Evolutionary conservation across 2,329 filamentous ascomycete species (phyloP).

Genomic region (Sporothrix mexicana): DNA sequence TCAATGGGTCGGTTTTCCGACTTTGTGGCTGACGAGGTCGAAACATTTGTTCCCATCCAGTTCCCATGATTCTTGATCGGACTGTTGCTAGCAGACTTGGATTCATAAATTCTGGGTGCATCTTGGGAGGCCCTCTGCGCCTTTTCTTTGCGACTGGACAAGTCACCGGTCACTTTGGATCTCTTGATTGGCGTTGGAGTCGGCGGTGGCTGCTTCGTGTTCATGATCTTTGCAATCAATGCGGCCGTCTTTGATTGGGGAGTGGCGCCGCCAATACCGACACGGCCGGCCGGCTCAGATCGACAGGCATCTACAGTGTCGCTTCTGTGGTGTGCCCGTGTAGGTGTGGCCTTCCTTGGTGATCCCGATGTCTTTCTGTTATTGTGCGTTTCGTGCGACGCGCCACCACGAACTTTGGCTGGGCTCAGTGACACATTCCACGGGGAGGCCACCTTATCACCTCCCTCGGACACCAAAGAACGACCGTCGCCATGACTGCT

Average conservation of each 20-base stretch:
- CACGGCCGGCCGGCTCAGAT: conserved; percentile 26
- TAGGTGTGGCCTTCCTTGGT: conserved; percentile 9
- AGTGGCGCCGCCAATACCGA: conserved; percentile 15
- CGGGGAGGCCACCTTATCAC: conserved; percentile 1
- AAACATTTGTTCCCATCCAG: not conserved
- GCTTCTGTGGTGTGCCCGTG: not conserved
- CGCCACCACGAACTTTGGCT: not conserved
- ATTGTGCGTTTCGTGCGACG: not conserved
- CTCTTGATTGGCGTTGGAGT: not conserved
- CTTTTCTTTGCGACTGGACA: not conserved
- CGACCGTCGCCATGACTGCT: not conserved
- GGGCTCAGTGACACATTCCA: conserved; percentile 27
- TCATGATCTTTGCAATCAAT: conserved; percentile 36
- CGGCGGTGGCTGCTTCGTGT: conserved; percentile 22
- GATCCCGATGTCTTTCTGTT: not conserved
- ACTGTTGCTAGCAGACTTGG: not conserved
- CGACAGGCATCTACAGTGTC: not conserved
- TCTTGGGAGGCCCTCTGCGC: not conserved
- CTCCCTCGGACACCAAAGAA: not conserved
- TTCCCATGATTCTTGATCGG: not conserved
- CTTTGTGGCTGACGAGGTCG: not conserved
- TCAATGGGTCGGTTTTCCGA: not conserved
- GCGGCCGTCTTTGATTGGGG: conserved; percentile 36
- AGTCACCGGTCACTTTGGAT: not conserved
- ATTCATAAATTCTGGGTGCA: not conserved